phyloP scores from a whole-genome alignment of 441 rosid genomes.

The Hura crepitans region DNA sequence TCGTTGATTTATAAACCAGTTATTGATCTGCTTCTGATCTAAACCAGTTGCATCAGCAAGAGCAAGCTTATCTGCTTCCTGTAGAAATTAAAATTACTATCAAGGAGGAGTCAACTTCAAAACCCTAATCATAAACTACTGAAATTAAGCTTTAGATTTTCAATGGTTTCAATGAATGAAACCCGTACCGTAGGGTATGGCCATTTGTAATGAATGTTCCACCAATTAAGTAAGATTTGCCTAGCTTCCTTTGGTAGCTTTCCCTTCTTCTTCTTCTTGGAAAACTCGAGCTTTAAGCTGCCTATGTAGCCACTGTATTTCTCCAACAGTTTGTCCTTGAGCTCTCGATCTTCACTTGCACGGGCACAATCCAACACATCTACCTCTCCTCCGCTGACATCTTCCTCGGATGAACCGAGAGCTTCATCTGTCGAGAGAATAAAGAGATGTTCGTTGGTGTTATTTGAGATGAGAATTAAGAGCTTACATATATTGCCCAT shows the following conservation, averaged over 20 bases:
- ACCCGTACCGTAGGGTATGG: conserved; percentile 65
- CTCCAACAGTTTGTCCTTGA: conserved; percentile 42
- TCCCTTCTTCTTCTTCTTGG: conserved; percentile 55
- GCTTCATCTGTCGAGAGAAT: conserved; percentile 31
- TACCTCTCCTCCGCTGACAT: conserved; percentile 40
- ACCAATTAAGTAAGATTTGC: conserved; percentile 52
- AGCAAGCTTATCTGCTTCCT: conserved; percentile 54
- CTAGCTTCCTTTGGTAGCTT: conserved; percentile 59
- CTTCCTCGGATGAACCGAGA: conserved; percentile 44
- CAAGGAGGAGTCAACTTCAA: neutral
- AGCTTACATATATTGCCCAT: too few species aligned
- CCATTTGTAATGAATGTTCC: conserved; percentile 61
- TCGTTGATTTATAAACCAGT: conserved; percentile 67
- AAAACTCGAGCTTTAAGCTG: conserved; percentile 47
- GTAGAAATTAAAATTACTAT: neutral
- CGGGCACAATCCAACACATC: conserved; percentile 25
- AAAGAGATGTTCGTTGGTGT: neutral
- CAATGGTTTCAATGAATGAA: neutral
- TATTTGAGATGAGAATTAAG: too few species aligned
- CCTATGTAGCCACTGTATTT: conserved; percentile 53
- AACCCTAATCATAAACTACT: neutral
- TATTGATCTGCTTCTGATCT: conserved; percentile 60
- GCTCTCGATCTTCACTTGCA: conserved; percentile 37
- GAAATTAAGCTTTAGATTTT: neutral
- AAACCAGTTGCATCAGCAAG: conserved; percentile 53